phyloP scores from a whole-genome alignment of 1,139 yeast genomes.

The Spencermartinsiella ligniputridi region DNA sequence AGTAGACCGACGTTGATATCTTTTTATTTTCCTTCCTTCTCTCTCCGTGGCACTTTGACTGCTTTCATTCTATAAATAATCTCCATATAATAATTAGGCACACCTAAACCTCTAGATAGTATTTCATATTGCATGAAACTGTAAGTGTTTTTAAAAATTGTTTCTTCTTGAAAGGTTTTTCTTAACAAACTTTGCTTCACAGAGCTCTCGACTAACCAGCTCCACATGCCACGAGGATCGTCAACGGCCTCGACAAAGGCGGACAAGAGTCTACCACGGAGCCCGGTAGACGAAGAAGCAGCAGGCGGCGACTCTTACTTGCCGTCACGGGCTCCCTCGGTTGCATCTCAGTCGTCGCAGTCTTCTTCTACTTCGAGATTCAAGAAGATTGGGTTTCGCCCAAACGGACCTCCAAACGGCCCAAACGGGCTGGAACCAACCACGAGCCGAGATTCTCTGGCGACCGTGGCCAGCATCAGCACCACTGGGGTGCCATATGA shows the following conservation, averaged over 20 bases:
- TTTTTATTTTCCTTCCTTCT: too few species aligned
- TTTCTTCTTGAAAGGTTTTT: too few species aligned
- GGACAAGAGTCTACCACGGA: slow-evolving; percentile 8
- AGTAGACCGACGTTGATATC: too few species aligned
- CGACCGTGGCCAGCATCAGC: neutral
- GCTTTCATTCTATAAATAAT: too few species aligned
- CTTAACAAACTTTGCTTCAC: too few species aligned
- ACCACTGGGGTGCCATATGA: slow-evolving; percentile 21
- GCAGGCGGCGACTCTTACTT: neutral
- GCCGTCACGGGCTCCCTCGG: neutral
- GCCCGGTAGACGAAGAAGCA: slow-evolving; percentile 4
- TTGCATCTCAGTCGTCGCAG: neutral
- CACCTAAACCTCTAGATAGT: too few species aligned
- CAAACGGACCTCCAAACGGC: neutral
- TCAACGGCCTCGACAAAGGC: slow-evolving; percentile 3
- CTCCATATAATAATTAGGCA: too few species aligned
- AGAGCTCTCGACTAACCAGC: neutral
- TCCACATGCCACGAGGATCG: slow-evolving; percentile 1
- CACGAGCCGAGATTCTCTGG: neutral
- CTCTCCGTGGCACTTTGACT: too few species aligned
- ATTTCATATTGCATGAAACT: too few species aligned
- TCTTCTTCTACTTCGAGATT: neutral
- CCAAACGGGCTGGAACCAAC: neutral
- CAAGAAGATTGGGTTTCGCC: neutral
- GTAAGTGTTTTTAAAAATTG: too few species aligned